Base-by-base conservation (phyloP, 129 eudicot species). In the Saussurea involucrata region DNA sequence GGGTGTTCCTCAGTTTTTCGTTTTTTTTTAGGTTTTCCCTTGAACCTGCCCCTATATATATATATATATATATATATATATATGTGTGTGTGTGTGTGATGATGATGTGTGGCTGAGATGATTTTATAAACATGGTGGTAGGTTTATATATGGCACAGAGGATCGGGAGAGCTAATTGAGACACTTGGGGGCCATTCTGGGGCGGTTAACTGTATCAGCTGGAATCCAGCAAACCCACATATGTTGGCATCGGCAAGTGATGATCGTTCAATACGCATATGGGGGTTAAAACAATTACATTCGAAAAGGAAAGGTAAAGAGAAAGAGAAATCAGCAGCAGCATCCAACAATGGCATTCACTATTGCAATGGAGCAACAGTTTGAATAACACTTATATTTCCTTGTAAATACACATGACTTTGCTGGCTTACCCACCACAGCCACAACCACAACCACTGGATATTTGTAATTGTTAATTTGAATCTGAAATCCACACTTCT, bases 241-340 rank as follows among this genome's bases (percentile, higher is more conserved):
- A 94, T 94, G 98, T 79, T 94, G 86, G 98, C 97, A 28, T 87
- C 98, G 24, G 98, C 93, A n/a, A 87, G 98, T 80, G 97, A 94
- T 65, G 98, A 94, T 73, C 88, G 89, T 18, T 85, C 96, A 8
- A 89, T 95, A 44, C 89, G 98, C 25, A 80, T 91, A 17, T 95
- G 98, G 98, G 97, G 98, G 64, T 61, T 93, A 76, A 78, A 85
- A 75, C 89, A 80, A 60, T 82, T 75, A n/a, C 84, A 86, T 61
- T 11, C 84, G 70, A 86, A 83, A 73, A 74, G 60, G 66, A 79
- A 82, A 81, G 84, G 40, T 24, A 74, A 74, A 68, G 84, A 22
- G 64, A 58, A 58, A 36, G n/a, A n/a, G n/a, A n/a, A n/a, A 33
- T 15, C 7, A 53, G 73, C 73, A 75, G 29, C 42, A n/a, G 1